A percentile compares a stretch with the other conserved stretches of the same genome.
These are phyloP conservation scores for Prunus salicina DNA, from an alignment of 306 rosid species.

Conservation along the genomic window DNA sequence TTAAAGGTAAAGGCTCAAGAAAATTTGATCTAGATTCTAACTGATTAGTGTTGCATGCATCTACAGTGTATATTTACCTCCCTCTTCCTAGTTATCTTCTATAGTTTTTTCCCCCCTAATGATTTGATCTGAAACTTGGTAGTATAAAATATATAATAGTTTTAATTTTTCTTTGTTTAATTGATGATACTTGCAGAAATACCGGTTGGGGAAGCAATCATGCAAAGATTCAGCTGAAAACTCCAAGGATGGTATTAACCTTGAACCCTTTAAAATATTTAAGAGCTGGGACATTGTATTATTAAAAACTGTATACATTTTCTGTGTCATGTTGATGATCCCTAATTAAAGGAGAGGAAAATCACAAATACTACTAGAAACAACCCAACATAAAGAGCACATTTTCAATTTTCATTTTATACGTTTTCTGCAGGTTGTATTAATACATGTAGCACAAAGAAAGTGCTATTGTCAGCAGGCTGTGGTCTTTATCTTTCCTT, in stretches of 20 bases:
- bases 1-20: neutral
- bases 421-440: neutral
- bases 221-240: conserved; percentile 50
- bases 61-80: neutral
- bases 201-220: conserved; percentile 54
- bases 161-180: neutral
- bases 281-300: neutral
- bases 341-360: neutral
- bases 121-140: neutral
- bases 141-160: neutral
- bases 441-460: neutral
- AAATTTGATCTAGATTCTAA: neutral
- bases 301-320: neutral
- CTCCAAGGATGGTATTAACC: conserved; percentile 48
- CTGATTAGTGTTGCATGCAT: conserved; percentile 6
- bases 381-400: neutral
- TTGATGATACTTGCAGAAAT: conserved; percentile 44
- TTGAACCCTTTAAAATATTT: neutral
- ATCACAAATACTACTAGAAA: conserved; percentile 3
- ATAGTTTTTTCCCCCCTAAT: neutral
- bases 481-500: neutral
- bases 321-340: neutral
- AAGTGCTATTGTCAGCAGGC: neutral
- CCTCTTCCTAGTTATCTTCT: neutral
- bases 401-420: neutral